phyloP scores from a whole-genome alignment of 1,139 yeast species.

The Saccharomyces hybrid region DNA sequence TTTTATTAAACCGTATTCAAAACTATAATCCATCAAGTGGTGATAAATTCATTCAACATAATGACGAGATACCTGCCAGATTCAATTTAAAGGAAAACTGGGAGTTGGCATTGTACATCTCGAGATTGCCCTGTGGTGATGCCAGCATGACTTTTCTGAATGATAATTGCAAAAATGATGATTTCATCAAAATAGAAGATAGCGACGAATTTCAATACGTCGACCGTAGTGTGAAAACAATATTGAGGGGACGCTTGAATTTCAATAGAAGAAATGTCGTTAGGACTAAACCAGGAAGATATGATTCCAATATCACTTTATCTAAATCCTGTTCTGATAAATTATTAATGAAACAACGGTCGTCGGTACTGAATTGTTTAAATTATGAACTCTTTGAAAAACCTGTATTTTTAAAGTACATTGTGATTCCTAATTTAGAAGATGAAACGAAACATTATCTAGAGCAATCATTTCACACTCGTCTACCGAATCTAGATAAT shows the following conservation, averaged over 20 bases:
- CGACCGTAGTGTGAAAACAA: slow-evolving; percentile 19
- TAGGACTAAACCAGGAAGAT: slow-evolving; percentile 86
- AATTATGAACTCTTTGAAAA: slow-evolving; percentile 39
- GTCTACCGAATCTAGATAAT: slow-evolving; percentile 25
- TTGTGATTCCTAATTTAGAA: slow-evolving; percentile 44
- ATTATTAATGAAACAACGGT: slow-evolving; percentile 53
- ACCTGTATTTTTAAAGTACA: slow-evolving; percentile 41
- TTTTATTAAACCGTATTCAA: slow-evolving; percentile 18
- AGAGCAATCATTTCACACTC: slow-evolving; percentile 44
- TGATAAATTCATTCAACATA: slow-evolving; percentile 33
- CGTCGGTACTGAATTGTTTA: slow-evolving; percentile 51
- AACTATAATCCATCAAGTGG: slow-evolving; percentile 21
- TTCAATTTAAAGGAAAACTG: slow-evolving; percentile 35
- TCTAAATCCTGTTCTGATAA: slow-evolving; percentile 91
- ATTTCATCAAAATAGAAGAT: slow-evolving; percentile 25
- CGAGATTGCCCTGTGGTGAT: slow-evolving; percentile 93
- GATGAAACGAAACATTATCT: slow-evolving; percentile 35
- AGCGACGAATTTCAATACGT: slow-evolving; percentile 29
- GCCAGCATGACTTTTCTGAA: slow-evolving; percentile 51
- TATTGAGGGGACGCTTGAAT: slow-evolving; percentile 60
- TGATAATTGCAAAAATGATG: slow-evolving; percentile 21
- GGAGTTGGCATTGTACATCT: slow-evolving; percentile 53
- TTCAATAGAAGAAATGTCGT: slow-evolving; percentile 55
- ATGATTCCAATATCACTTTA: slow-evolving; percentile 59
- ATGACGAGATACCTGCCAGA: neutral